Conservation (phyloP, 371 early-diverging fungal species). For the Phascolomyces articulosus region DNA sequence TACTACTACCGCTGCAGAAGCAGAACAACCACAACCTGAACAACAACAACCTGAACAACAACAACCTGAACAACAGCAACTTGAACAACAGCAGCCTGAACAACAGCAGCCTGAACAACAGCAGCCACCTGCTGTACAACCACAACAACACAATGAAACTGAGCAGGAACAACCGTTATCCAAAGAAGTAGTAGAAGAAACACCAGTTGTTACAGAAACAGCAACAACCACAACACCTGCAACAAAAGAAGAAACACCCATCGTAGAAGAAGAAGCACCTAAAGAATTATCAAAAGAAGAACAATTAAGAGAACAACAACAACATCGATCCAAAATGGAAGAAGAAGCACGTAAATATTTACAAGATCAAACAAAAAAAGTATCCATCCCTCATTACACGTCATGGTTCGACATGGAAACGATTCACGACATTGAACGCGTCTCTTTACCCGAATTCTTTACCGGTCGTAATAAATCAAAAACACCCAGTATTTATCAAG, state of each 20-base stretch:
- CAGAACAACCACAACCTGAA: not conserved
- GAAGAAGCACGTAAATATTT: slow-evolving; percentile 76
- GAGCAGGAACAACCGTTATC: slow-evolving; percentile 1
- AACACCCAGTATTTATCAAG: slow-evolving; percentile 90
- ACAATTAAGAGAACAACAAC: not conserved
- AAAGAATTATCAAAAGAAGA: too few relatives aligned
- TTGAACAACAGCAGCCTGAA: not conserved
- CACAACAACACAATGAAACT: not conserved
- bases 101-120: not conserved
- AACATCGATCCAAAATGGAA: slow-evolving; percentile 49
- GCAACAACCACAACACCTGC: not conserved
- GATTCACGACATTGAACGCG: slow-evolving; percentile 92
- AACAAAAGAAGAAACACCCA: not conserved
- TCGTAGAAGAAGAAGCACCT: not conserved
- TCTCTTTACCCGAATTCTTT: slow-evolving; percentile 96
- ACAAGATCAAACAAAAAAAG: slow-evolving; percentile 73
- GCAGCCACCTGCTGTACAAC: not conserved
- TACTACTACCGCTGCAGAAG: too few relatives aligned
- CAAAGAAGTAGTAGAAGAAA: not conserved
- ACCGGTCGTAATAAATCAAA: slow-evolving; percentile 89
- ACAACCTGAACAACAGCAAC: not conserved
- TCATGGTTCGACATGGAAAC: slow-evolving; percentile 91
- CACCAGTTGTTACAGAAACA: not conserved
- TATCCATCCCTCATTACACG: slow-evolving; percentile 84
- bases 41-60: slow-evolving; percentile 5